phyloP scores from a whole-genome alignment of 2,329 filamentous ascomycete species.

The Penicillium paneum region DNA sequence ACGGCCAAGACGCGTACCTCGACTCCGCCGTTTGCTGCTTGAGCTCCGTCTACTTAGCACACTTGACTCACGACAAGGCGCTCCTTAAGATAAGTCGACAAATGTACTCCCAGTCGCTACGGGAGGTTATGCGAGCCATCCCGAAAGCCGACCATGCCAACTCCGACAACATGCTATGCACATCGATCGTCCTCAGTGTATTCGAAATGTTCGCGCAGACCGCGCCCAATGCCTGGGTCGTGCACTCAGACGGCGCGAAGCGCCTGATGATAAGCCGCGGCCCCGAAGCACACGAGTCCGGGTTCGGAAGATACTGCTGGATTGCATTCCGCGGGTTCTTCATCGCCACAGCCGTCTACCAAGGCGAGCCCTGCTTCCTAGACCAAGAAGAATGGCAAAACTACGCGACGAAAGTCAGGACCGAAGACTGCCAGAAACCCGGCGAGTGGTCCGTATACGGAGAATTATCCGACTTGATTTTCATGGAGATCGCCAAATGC shows the following conservation, averaged over 20 bases:
- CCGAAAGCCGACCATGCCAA: constrained; percentile 25
- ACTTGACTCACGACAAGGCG: constrained; percentile 23
- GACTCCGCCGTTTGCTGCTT: constrained; percentile 28
- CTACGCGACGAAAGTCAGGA: constrained; percentile 23
- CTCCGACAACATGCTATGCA: constrained; percentile 33
- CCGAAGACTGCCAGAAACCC: constrained; percentile 24
- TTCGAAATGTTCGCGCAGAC: constrained; percentile 43
- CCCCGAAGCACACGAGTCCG: constrained; percentile 26
- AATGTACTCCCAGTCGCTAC: constrained; percentile 34
- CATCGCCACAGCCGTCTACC: constrained; percentile 34
- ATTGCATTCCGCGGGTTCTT: constrained; percentile 40
- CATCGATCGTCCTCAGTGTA: constrained; percentile 39
- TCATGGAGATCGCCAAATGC: constrained; percentile 30
- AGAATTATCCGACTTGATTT: constrained; percentile 22
- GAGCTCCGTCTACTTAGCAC: constrained; percentile 27
- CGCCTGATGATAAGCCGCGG: constrained; percentile 37
- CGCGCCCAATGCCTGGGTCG: constrained; percentile 35
- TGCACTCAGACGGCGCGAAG: constrained; percentile 37
- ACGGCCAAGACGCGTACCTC: constrained; percentile 24
- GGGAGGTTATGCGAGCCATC: constrained; percentile 30
- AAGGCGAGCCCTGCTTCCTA: constrained; percentile 37
- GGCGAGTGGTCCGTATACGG: constrained; percentile 27
- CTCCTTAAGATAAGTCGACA: constrained; percentile 24
- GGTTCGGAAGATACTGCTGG: constrained; percentile 36
- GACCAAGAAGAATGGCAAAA: constrained; percentile 34